phyloP scores from a whole-genome alignment of 1,284 basidiomycete species.

The Tilletia indica region DNA sequence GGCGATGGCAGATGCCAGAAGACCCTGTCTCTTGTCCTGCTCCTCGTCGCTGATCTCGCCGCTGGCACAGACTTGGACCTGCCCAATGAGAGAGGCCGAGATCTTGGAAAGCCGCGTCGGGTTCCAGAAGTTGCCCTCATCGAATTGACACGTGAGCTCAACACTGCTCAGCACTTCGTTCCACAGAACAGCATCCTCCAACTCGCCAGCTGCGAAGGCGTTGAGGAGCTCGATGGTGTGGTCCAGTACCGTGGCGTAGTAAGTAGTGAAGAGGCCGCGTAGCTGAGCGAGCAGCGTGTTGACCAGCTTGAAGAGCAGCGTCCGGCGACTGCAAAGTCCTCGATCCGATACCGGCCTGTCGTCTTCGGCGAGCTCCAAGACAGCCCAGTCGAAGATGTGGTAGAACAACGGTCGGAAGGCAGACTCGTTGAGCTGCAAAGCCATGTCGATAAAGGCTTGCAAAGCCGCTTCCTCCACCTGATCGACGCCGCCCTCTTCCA shows the following conservation, averaged over 20 bases:
- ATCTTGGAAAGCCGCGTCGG: conserved; percentile 72
- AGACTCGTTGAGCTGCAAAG: conserved; percentile 88
- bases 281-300: conserved; percentile 42
- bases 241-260: conserved; percentile 63
- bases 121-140: conserved; percentile 88
- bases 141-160: conserved; percentile 70
- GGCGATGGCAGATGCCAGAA: conserved; percentile 59
- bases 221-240: conserved; percentile 70
- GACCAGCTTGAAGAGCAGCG: conserved; percentile 47
- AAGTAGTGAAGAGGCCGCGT: conserved; percentile 41
- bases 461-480: conserved; percentile 60
- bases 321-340: conserved; percentile 41
- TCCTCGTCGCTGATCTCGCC: background rate
- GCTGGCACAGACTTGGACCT: conserved; percentile 63
- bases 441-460: conserved; percentile 78
- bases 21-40: background rate
- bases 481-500: conserved; percentile 54
- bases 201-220: conserved; percentile 44
- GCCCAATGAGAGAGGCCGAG: conserved; percentile 65
- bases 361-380: conserved; percentile 61
- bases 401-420: conserved; percentile 90
- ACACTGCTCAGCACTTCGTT: conserved; percentile 66
- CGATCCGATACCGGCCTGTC: conserved; percentile 20
- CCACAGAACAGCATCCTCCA: conserved; percentile 63
- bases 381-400: conserved; percentile 92